phyloP scores from a whole-genome alignment of 345 rosid species.

The Alliaria petiolata region DNA sequence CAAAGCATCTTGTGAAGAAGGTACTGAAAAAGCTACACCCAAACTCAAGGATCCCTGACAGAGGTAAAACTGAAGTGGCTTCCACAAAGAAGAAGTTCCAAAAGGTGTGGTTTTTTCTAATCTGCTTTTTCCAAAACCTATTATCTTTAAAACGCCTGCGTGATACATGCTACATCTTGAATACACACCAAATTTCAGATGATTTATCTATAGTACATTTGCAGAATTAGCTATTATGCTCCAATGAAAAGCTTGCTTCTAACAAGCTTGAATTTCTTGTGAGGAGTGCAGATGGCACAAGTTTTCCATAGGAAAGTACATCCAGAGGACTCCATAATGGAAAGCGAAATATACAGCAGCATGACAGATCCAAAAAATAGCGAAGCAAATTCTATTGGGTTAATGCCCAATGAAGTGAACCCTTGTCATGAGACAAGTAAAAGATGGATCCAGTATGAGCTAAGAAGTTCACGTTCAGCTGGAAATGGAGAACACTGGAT shows the following conservation, averaged over 20 bases:
- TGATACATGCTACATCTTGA: conserved; percentile 4
- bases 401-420: conserved; percentile 31
- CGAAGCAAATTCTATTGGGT: conserved; percentile 26
- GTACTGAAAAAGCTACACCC: conserved; percentile 52
- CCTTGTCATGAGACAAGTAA: conserved; percentile 31
- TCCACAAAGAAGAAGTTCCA: conserved; percentile 55
- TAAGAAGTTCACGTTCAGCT: conserved; percentile 33
- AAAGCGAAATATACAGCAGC: conserved; percentile 20
- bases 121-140: conserved; percentile 1
- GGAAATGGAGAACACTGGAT: conserved; percentile 73
- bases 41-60: conserved; percentile 35
- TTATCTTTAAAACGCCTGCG: conserved; percentile 5
- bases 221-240: background rate
- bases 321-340: conserved; percentile 49
- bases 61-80: conserved; percentile 30
- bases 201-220: background rate
- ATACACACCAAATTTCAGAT: conserved; percentile 3
- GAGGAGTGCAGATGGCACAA: conserved; percentile 61
- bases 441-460: conserved; percentile 36
- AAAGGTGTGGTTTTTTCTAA: conserved; percentile 47
- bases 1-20: conserved; percentile 60
- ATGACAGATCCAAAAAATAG: conserved; percentile 26
- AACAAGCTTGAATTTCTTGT: conserved; percentile 1
- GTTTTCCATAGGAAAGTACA: conserved; percentile 69
- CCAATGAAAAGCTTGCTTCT: conserved; percentile 7